These are phyloP conservation scores for Oryza brachyantha DNA, from an alignment of 176 grass and related monocot genomes.

Conservation along the genomic window DNA sequence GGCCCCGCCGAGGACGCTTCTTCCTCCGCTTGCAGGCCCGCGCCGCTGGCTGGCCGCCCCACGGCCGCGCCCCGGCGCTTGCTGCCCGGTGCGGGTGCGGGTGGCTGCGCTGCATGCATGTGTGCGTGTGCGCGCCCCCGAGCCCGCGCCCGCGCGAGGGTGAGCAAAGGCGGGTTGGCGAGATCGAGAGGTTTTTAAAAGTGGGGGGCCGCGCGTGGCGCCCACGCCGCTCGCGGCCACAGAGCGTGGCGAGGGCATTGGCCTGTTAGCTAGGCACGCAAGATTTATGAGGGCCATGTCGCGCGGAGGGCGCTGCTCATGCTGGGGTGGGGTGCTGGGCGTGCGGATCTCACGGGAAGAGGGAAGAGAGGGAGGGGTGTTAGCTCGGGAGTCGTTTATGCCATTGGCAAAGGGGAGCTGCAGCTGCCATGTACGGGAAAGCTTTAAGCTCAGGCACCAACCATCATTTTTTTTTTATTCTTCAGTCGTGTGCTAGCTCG, in stretches of 20 bases:
- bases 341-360: slow-evolving; percentile 19
- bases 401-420: not conserved
- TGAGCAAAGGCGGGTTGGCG: not conserved
- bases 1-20: not conserved
- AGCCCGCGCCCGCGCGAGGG: slow-evolving; percentile 10
- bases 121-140: not conserved
- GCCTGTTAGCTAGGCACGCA: slow-evolving; percentile 27
- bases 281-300: slow-evolving; percentile 52
- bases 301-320: slow-evolving; percentile 23
- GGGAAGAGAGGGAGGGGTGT: slow-evolving; percentile 1
- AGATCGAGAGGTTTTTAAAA: not conserved
- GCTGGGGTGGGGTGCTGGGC: slow-evolving; percentile 20
- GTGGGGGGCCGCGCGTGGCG: not conserved
- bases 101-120: slow-evolving; percentile 22
- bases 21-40: not conserved
- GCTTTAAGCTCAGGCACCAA: too few relatives aligned
- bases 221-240: not conserved
- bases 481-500: too few relatives aligned
- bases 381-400: slow-evolving; percentile 5
- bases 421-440: not conserved
- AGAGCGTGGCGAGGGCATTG: not conserved
- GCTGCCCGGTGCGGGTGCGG: too few relatives aligned
- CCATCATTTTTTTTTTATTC: too few relatives aligned
- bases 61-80: slow-evolving; percentile 16
- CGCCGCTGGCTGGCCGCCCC: not conserved